Evolutionary conservation across 1,139 yeast species (phyloP), one percentile per base, ranked within the genome.

Genomic region (Pichia sp.): DNA sequence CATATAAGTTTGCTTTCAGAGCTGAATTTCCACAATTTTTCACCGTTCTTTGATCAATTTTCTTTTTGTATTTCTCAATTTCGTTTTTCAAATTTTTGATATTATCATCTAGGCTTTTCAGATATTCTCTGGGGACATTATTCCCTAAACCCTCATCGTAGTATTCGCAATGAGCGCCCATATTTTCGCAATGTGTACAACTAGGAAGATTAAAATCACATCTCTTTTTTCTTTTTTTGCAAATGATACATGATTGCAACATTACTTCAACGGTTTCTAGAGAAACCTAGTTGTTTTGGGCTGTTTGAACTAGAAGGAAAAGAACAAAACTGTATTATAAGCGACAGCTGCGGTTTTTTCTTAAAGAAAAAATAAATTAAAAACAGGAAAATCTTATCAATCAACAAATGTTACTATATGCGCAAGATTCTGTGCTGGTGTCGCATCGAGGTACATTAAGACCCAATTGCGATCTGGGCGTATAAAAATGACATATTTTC

Each of bases 191-290:
- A 27, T 50, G 43, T 27, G 44, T 47, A 34, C 56, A 53, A 31
- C 53, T 52, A 6, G 55, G 56, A 3, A 53, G 40, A 26, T 46
- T 42, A 33, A 50, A 51, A 34, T 53, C 55, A 35, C 56, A 53
- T 41, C 46, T 52, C 40, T 53, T 53, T 41, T 52, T 53, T n/a
- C 55, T 39, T 37, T 49, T 51, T 28, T 49, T 49, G 43, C 56
- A 53, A 3, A 47, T 33, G 8, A 38, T 42, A 41, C 56, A 53
- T 3, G 55, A 44, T 3, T 51, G 52, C 4, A 53, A 37, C 55
- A 53, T 52, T 10, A 16, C 28, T 4, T 16, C 27, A 16, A 16
- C 23, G 23, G 23, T 16, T 16, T 16, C 23, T 16, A 16, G 10
- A 9, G 23, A 16, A 16, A 16, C 2, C 23, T 16, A 16, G 23